Evolutionary conservation across 2,329 filamentous ascomycete species (phyloP), one percentile per base, ranked within the genome.

Genomic region (Ophiosphaerella korrae): DNA sequence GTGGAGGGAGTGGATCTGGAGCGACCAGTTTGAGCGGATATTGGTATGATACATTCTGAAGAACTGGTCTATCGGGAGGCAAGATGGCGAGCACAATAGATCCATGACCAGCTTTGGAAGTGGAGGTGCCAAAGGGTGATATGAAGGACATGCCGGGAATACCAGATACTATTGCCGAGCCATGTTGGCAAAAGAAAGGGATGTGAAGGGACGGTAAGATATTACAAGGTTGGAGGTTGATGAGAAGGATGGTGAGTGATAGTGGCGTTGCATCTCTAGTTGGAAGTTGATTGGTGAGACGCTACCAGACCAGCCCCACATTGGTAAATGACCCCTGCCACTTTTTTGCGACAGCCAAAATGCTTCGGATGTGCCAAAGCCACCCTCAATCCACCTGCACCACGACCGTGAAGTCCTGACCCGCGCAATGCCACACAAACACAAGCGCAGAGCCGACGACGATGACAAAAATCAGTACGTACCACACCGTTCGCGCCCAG

Each of bases 21-120:
- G 92, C 88, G 55, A 99, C 90, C 50, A 99, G 83, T 74, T 99
- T 99, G 40, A 99, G 82, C 1, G 94, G 94, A 67, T 97, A 99
- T 72, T 96, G 91, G 71, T 95, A 97, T 32, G 87, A 87, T 59
- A 96, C 84, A 29, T 82, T 84, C 53, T 87, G 84, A 26, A 96
- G 82, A 39, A 86, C 85, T 12, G 90, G 90, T 41, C 83, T 83
- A 23, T 83, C 82, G 29, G 87, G 86, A 32, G 92, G 90, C 8
- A 92, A 81, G 5, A 89, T 77, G 16, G 84, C 84, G 50, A 91
- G 85, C 45, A 91, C 80, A 60, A 97, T 88, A 58, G 81, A 82
- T 53, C 94, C 94, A 68, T 90, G 82, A 50, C 94, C 94, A 18
- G 92, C 84, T 45, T 81, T 80, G 21, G 89, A 89, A 34, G 87